Evolutionary conservation across 495 filamentous ascomycete genomes (phyloP).

Genomic region (Bathelium albidoporum): DNA sequence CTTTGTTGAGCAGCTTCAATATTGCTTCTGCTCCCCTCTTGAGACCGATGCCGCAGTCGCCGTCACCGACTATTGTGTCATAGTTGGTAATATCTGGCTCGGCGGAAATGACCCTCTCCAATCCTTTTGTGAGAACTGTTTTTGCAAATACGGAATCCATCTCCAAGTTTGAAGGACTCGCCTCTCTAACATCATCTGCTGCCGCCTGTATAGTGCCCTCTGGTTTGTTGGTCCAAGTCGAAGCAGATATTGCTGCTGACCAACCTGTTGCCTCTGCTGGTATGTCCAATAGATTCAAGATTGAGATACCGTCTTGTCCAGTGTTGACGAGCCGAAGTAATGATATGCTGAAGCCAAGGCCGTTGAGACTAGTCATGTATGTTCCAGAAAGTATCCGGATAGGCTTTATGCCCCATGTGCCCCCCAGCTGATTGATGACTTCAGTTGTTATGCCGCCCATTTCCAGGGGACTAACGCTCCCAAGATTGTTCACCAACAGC

Average conservation of each 20-base stretch:
- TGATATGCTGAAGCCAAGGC: conserved; percentile 82
- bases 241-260: conserved; percentile 51
- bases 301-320: conserved; percentile 65
- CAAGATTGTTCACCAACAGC: conserved; percentile 85
- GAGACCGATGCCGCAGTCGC: conserved; percentile 86
- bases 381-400: conserved; percentile 56
- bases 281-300: conserved; percentile 80
- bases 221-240: conserved; percentile 41
- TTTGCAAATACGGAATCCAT: conserved; percentile 50
- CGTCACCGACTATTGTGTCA: conserved; percentile 90
- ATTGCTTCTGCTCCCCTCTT: conserved; percentile 80
- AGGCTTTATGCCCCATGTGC: conserved; percentile 60
- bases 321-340: conserved; percentile 74
- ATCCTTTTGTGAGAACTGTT: conserved; percentile 51
- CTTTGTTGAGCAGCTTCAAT: conserved; percentile 48
- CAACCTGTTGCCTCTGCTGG: conserved; percentile 79
- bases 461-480: conserved; percentile 82
- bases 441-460: conserved; percentile 83
- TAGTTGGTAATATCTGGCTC: conserved; percentile 80
- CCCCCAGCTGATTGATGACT: conserved; percentile 64
- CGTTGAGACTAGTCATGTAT: conserved; percentile 84
- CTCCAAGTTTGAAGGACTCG: conserved; percentile 59
- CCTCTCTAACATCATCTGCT: conserved; percentile 35
- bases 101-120: conserved; percentile 60
- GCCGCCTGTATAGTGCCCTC: conserved; percentile 17